Conservation (phyloP, 805 yeast species). For the Maudiozyma bulderi region DNA sequence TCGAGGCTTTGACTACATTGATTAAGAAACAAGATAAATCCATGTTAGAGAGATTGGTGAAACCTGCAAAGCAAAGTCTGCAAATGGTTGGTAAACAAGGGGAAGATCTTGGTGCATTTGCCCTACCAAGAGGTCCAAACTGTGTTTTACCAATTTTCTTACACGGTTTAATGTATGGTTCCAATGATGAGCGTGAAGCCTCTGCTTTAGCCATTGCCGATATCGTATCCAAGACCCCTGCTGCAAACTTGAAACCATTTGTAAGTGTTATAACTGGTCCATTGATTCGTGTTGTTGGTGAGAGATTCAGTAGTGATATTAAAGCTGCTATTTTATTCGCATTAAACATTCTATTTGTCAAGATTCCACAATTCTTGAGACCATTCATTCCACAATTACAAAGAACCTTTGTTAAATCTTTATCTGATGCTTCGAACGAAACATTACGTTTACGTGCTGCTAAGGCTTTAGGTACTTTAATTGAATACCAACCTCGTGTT, state of each 20-base stretch:
- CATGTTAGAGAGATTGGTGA: conserved; percentile 63
- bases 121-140: conserved; percentile 69
- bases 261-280: conserved; percentile 96
- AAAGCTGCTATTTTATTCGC: conserved; percentile 91
- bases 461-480: conserved; percentile 76
- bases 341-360: conserved; percentile 61
- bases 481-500: conserved; percentile 83
- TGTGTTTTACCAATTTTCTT: conserved; percentile 84
- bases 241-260: conserved; percentile 71
- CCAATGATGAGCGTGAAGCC: conserved; percentile 67
- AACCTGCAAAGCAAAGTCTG: conserved; percentile 71
- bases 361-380: conserved; percentile 82
- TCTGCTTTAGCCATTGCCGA: conserved; percentile 88
- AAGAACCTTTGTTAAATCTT: conserved; percentile 88
- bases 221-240: conserved; percentile 75
- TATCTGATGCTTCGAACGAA: conserved; percentile 69
- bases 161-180: conserved; percentile 94
- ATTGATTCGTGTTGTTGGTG: conserved; percentile 94
- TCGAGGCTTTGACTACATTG: conserved; percentile 54
- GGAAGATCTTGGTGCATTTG: conserved; percentile 63
- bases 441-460: conserved; percentile 77
- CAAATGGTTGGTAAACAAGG: conserved; percentile 52
- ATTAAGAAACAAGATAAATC: conserved; percentile 69
- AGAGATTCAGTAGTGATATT: conserved; percentile 80
- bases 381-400: conserved; percentile 97